These are phyloP conservation scores for Linum usitatissimum DNA, from an alignment of 345 rosid genomes.

Conservation along the genomic window DNA sequence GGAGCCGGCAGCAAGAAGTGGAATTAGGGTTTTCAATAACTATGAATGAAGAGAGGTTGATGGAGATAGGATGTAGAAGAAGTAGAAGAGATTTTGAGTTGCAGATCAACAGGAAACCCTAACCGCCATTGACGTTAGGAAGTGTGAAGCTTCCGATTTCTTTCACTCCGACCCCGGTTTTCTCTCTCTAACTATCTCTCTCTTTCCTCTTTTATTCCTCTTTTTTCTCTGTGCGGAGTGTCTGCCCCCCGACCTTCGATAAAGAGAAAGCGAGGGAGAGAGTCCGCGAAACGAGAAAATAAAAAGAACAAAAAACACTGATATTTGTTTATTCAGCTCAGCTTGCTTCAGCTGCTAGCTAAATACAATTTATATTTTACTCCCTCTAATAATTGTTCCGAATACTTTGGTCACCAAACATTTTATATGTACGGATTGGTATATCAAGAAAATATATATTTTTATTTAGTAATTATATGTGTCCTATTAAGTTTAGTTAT, in stretches of 20 bases:
- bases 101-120: conserved; percentile 42
- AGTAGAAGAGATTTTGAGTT: conserved; percentile 19
- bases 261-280: neutral
- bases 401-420: conserved; percentile 93
- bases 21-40: conserved; percentile 44
- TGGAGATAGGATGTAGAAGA: conserved; percentile 3
- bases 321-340: neutral
- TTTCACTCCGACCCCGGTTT: conserved; percentile 1
- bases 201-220: conserved; percentile 4
- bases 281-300: neutral
- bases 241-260: conserved; percentile 20
- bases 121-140: conserved; percentile 42
- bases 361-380: conserved; percentile 45
- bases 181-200: neutral
- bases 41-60: conserved; percentile 12
- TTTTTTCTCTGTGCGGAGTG: conserved; percentile 19
- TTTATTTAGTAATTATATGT: neutral
- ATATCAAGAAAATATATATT: neutral
- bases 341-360: too few relatives aligned
- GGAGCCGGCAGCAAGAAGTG: conserved; percentile 5
- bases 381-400: conserved; percentile 67
- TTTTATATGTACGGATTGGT: conserved; percentile 49
- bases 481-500: too few relatives aligned
- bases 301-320: neutral
- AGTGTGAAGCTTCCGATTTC: conserved; percentile 19